phyloP scores from a whole-genome alignment of 2,329 filamentous ascomycete species.

The Aspergillus fischeri region DNA sequence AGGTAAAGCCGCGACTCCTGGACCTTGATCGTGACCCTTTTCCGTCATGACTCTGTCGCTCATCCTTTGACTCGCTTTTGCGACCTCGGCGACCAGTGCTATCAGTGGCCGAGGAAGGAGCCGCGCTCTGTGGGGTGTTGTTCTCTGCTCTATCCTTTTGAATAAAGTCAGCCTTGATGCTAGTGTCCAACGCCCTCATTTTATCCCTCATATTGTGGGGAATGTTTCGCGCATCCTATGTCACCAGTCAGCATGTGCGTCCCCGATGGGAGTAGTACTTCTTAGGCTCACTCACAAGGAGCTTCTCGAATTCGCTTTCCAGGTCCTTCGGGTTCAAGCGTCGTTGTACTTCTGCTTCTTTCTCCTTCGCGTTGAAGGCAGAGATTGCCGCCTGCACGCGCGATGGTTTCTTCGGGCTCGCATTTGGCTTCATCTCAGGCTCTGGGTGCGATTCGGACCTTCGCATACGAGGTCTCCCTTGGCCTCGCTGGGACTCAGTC shows the following conservation, averaged over 20 bases:
- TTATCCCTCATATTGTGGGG: slow-evolving; percentile 90
- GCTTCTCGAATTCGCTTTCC: slow-evolving; percentile 60
- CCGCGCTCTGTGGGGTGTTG: slow-evolving; percentile 46
- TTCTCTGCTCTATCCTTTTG: slow-evolving; percentile 77
- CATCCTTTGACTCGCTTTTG: slow-evolving; percentile 40
- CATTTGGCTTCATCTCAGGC: slow-evolving; percentile 25
- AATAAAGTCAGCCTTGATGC: slow-evolving; percentile 94
- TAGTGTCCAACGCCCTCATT: slow-evolving; percentile 83
- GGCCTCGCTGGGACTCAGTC: slow-evolving; percentile 15
- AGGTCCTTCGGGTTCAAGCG: slow-evolving; percentile 50
- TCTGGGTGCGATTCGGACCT: slow-evolving; percentile 32
- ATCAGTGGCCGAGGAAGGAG: slow-evolving; percentile 23
- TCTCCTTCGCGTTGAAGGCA: slow-evolving; percentile 54
- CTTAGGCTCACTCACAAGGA: slow-evolving; percentile 46
- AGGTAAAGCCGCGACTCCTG: slow-evolving; percentile 73
- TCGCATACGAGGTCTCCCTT: slow-evolving; percentile 21
- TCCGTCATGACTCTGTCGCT: slow-evolving; percentile 39
- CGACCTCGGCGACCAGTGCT: slow-evolving; percentile 35
- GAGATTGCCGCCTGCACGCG: slow-evolving; percentile 64
- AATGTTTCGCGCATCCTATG: slow-evolving; percentile 83
- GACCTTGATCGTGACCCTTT: slow-evolving; percentile 48
- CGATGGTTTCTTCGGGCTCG: slow-evolving; percentile 45
- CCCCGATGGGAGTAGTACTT: neutral
- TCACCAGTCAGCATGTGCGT: slow-evolving; percentile 3
- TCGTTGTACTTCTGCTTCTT: slow-evolving; percentile 42